Percentiles rank a stretch among this genome's conserved stretches.
Evolutionary conservation across 2,329 filamentous ascomycete genomes (phyloP).

Genomic region (Fusarium globosum): DNA sequence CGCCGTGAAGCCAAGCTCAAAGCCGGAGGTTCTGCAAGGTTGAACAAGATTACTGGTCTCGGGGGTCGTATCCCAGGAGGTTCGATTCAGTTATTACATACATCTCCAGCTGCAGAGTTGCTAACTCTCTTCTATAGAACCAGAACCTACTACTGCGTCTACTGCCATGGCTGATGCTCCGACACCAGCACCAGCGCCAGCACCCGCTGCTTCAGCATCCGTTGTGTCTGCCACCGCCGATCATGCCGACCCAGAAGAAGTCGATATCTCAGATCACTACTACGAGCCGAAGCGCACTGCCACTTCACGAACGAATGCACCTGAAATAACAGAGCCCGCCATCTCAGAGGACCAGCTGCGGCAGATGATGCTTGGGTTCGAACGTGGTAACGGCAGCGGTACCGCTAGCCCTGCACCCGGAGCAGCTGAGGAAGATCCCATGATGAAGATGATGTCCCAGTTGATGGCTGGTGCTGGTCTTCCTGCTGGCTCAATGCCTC

Average conservation of each 20-base stretch:
- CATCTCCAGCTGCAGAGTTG: neutral
- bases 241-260: constrained; percentile 76
- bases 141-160: constrained; percentile 20
- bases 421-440: constrained; percentile 48
- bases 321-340: constrained; percentile 46
- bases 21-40: constrained; percentile 73
- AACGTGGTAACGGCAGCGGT: constrained; percentile 45
- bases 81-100: constrained; percentile 21
- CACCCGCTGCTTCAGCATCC: constrained; percentile 48
- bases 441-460: constrained; percentile 78
- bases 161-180: constrained; percentile 42
- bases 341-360: constrained; percentile 70
- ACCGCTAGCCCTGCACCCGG: constrained; percentile 41
- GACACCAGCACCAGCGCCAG: constrained; percentile 48
- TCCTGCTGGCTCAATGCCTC: constrained; percentile 46
- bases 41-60: constrained; percentile 80
- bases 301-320: constrained; percentile 44
- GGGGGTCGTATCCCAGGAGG: constrained; percentile 57
- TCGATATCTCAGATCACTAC: constrained; percentile 82
- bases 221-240: constrained; percentile 47
- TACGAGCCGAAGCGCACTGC: constrained; percentile 64
- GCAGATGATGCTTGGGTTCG: constrained; percentile 72
- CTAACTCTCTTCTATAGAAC: constrained; percentile 3
- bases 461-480: constrained; percentile 65
- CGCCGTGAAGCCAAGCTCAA: constrained; percentile 82